Base-by-base conservation (phyloP, 345 rosid species). In the Litchi chinensis region DNA sequence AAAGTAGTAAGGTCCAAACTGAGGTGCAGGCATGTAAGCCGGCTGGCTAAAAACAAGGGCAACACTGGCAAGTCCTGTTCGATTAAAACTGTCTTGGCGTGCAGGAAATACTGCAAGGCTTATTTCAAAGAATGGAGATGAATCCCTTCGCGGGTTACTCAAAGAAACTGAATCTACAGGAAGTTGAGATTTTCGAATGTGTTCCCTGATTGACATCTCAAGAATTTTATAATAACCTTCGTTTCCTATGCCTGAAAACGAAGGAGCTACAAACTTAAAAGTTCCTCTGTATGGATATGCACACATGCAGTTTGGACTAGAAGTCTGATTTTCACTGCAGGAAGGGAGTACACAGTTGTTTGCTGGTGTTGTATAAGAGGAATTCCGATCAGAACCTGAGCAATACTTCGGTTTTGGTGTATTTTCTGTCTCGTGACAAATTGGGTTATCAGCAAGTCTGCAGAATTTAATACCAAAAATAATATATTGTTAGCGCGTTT, bases 371-470 rank as follows among this genome's bases (percentile, higher is more conserved):
- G 84, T 59, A 67, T 80, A 87, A 0, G 88, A 60, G 43, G 83
- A 40, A 74, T 79, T 68, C 39, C 78, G 41, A 18, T 37, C 19
- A 12, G 76, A 5, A 64, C 67, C 39, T 13, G 32, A 73, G 86
- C 97, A 93, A 79, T 84, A 88, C 63, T 32, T 32, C 2, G 15
- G 22, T 21, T n/a, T 19, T 10, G 32, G 19, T 46, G 52, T 46
- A 19, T 54, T 43, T 71, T 83, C 91, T 4, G 81, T 21, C 77
- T 91, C 90, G 10, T 5, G 18, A 67, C 98, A 95, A 69, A 87
- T 73, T 50, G 89, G 98, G 74, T 93, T 93, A n/a, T 39, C 82
- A 10, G 70, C 73, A 78, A 95, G 91, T 79, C 99, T 93, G 93
- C 5, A 50, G 12, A 43, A 40, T 59, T 60, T 40, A 11, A 3